Evolutionary conservation across 345 rosid species (phyloP), one percentile per base, ranked within the genome.

Genomic region (Arabis hirsuta): DNA sequence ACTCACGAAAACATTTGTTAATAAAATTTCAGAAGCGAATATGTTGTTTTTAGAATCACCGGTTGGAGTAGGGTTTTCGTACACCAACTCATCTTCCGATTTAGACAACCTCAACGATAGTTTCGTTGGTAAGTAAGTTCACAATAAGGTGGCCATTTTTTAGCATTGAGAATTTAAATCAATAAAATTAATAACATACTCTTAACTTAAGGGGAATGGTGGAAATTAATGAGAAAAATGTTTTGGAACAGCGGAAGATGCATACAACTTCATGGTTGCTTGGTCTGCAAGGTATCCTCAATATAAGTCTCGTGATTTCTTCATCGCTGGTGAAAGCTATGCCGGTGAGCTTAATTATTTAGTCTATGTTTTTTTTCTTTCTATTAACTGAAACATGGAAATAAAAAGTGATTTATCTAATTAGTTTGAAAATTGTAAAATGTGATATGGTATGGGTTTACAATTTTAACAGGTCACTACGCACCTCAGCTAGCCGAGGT

Each of bases 31-130:
- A 87, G 89, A 81, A 70, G 84, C 86, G 19, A 87, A 84, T 80
- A 69, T 87, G 77, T 76, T 85, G 59, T 87, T 87, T 67, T 81
- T 87, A 53, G 92, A 87, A 65, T 85, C 92, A 55, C 92, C 90
- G 0, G 81, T 82, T 53, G 90, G 90, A 69, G 90, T 87, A 38
- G 90, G 92, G 67, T 87, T 85, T 74, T 87, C 90, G 50, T 87
- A 84, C 84, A 82, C 92, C 57, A 87, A 87, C 71, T 76, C 83
- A 39, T 78, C 88, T 41, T 82, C 85, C 6, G 88, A 87, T 72
- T 79, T 85, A 5, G 71, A 73, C 32, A 79, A 55, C 12, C 36
- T 84, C 42, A 81, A 87, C 63, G 89, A 87, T 74, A 62, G 14
- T 32, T 87, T 85, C 74, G 87, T 74, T 26, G 91, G 89, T 85